Conservation (phyloP, 1,284 basidiomycete genomes). For the Cryptococcus sp. region DNA sequence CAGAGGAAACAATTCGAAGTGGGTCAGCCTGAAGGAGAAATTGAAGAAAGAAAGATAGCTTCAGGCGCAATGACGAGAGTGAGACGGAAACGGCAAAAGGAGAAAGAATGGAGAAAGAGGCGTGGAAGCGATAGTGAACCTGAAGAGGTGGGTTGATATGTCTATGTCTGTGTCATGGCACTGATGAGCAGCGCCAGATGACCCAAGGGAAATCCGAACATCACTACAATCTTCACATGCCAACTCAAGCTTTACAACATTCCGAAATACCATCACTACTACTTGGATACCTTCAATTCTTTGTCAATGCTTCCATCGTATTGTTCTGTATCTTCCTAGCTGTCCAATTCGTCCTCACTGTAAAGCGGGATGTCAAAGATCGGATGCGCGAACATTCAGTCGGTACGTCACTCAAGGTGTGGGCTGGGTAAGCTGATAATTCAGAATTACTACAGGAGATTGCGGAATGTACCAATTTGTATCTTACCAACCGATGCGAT, state of each 20-base stretch:
- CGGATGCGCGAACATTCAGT: slow-evolving; percentile 84
- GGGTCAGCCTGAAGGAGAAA: neutral
- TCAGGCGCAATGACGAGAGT: slow-evolving; percentile 66
- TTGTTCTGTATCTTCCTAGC: slow-evolving; percentile 78
- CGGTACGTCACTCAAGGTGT: slow-evolving; percentile 54
- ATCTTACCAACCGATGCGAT: slow-evolving; percentile 77
- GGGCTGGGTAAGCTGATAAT: neutral
- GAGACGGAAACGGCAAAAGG: slow-evolving; percentile 59
- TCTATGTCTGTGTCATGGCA: neutral
- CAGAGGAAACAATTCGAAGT: neutral
- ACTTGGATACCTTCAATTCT: slow-evolving; percentile 83
- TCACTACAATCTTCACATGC: slow-evolving; percentile 41
- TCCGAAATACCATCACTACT: slow-evolving; percentile 55
- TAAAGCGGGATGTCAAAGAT: slow-evolving; percentile 84
- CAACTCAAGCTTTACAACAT: slow-evolving; percentile 35
- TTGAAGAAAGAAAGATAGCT: slow-evolving; percentile 42
- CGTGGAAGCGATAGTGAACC: slow-evolving; percentile 25
- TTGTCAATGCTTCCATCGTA: slow-evolving; percentile 87
- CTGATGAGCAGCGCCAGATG: neutral
- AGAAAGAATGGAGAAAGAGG: slow-evolving; percentile 46
- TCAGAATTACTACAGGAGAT: slow-evolving; percentile 86
- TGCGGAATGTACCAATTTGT: slow-evolving; percentile 69
- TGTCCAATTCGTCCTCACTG: slow-evolving; percentile 78
- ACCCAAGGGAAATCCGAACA: slow-evolving; percentile 13
- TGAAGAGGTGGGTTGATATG: slow-evolving; percentile 21